Evolutionary conservation across 208 protist genomes (phyloP).

Genomic region (Naegleria gruberi): DNA sequence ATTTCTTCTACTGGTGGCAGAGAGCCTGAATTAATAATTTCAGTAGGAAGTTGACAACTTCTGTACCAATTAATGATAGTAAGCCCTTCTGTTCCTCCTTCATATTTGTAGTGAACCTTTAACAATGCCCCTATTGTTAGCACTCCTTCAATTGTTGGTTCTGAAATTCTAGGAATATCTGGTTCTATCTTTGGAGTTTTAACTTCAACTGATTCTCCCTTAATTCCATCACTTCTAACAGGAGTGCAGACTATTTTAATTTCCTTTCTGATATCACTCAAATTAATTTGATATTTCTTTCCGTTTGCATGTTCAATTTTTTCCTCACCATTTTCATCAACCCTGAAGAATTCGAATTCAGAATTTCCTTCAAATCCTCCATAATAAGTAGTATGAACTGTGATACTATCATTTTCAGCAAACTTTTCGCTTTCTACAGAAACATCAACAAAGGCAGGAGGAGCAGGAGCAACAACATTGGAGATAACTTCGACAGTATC

Average conservation of each 20-base stretch:
- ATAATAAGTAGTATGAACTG: not conserved
- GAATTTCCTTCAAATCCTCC: not conserved
- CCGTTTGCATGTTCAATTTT: not conserved
- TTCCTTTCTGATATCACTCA: not conserved
- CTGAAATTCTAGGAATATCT: not conserved
- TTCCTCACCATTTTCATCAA: not conserved
- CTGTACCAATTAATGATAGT: not conserved
- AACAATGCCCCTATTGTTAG: not conserved
- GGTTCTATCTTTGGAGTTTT: not conserved
- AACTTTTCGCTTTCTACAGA: not conserved
- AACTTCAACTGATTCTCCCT: not conserved
- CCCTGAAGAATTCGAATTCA: not conserved
- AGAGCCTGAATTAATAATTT: too few relatives aligned
- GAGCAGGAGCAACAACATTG: not conserved
- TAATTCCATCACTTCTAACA: slow-evolving; percentile 4
- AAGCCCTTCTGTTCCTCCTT: not conserved
- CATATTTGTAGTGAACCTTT: not conserved
- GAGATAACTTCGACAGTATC: not conserved
- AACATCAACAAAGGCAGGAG: not conserved
- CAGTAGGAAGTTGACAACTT: not conserved
- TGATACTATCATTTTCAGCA: not conserved
- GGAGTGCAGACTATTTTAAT: not conserved
- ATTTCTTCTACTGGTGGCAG: not conserved
- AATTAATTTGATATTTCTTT: not conserved
- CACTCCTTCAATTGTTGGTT: not conserved